A percentile compares a stretch with the other conserved stretches of the same genome.
These are phyloP conservation scores for Apostasia ramifera DNA, from an alignment of 106 monocot genomes.

Conservation along the genomic window DNA sequence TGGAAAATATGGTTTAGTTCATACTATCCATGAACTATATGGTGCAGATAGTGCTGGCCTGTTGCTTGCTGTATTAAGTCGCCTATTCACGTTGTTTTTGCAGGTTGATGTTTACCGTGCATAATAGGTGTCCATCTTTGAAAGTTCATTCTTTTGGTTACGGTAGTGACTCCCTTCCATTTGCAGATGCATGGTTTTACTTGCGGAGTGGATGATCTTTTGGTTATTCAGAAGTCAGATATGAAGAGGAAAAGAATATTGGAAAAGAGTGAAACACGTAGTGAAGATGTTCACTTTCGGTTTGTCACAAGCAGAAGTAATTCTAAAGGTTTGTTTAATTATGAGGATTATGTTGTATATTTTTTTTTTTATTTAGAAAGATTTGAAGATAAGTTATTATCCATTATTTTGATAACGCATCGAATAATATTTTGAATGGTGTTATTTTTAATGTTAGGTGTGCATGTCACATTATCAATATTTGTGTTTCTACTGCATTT, in stretches of 20 bases:
- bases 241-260: slow-evolving; percentile 42
- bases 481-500: no score
- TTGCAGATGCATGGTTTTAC: slow-evolving; percentile 97
- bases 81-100: slow-evolving; percentile 77
- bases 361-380: no score
- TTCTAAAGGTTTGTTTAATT: slow-evolving; percentile 32
- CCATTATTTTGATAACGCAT: no score
- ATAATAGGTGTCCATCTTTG: not conserved
- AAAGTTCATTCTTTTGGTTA: not conserved
- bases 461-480: no score
- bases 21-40: slow-evolving; percentile 89
- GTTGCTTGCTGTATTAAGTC: slow-evolving; percentile 77
- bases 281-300: slow-evolving; percentile 55
- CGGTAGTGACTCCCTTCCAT: not conserved
- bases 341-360: no score
- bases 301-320: slow-evolving; percentile 27
- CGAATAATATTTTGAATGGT: no score
- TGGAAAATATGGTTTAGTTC: slow-evolving; percentile 86
- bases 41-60: slow-evolving; percentile 78
- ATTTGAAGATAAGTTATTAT: no score
- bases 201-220: slow-evolving; percentile 93
- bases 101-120: slow-evolving; percentile 44
- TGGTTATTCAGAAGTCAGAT: slow-evolving; percentile 43
- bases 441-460: no score
- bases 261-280: slow-evolving; percentile 45